A percentile compares a stretch with the other conserved stretches of the same genome.
Evolutionary conservation across 441 rosid species (phyloP).

Genomic region (Adansonia madagascariensis): DNA sequence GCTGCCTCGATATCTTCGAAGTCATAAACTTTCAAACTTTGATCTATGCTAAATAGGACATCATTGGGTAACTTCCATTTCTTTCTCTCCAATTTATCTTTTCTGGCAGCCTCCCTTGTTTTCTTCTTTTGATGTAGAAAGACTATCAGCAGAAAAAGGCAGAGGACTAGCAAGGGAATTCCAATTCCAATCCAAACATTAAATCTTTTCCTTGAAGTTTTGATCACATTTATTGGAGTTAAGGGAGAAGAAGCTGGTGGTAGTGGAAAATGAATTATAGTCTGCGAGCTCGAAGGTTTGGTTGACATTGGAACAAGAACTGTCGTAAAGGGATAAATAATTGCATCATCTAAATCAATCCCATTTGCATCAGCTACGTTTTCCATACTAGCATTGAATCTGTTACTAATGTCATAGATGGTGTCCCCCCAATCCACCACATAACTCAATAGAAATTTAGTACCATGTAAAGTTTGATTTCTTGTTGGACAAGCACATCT

Average conservation of each 20-base stretch:
- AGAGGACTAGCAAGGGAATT: conserved; percentile 23
- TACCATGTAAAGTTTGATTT: conserved; percentile 51
- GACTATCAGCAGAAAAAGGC: conserved; percentile 30
- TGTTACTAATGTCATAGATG: conserved; percentile 31
- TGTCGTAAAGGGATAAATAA: conserved; percentile 63
- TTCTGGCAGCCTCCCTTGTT: conserved; percentile 38
- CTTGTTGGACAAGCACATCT: conserved; percentile 85
- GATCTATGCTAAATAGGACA: conserved; percentile 47
- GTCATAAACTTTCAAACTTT: conserved; percentile 46
- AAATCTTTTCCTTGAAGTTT: conserved; percentile 11
- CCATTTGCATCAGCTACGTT: conserved; percentile 22
- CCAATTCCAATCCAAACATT: conserved; percentile 13
- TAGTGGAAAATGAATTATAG: conserved; percentile 41
- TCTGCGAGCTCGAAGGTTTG: conserved; percentile 44
- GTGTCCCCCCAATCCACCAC: conserved; percentile 38
- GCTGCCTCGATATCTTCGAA: conserved; percentile 62
- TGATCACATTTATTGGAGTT: conserved; percentile 15
- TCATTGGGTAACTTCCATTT: conserved; percentile 44
- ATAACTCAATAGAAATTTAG: conserved; percentile 56
- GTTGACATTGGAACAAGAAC: conserved; percentile 54
- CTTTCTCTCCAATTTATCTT: conserved; percentile 36
- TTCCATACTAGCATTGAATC: conserved; percentile 21
- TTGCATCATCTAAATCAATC: conserved; percentile 23
- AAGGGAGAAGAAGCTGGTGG: conserved; percentile 38
- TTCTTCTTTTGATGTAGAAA: conserved; percentile 29